phyloP scores from a whole-genome alignment of 148 eudicot species.

The Chenopodium album region DNA sequence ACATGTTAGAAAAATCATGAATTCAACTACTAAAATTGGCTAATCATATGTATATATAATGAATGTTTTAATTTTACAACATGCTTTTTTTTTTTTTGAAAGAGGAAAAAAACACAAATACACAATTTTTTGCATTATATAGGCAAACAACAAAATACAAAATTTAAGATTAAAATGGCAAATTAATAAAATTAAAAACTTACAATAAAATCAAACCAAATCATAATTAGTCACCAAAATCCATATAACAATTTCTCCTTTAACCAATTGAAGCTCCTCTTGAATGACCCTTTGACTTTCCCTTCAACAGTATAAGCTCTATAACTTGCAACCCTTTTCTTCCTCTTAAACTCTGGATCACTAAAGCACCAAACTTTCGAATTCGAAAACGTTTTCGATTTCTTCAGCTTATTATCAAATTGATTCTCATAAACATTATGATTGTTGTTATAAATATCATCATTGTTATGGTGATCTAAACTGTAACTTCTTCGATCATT shows the following conservation, averaged over 20 bases:
- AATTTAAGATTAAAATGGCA: neutral
- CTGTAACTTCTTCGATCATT: constrained; percentile 49
- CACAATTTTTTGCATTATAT: neutral
- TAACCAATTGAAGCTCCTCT: constrained; percentile 68
- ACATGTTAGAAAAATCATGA: neutral
- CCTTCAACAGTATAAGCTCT: constrained; percentile 69
- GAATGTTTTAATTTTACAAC: neutral
- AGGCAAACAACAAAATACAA: neutral
- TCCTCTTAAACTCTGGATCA: constrained; percentile 81
- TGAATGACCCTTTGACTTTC: constrained; percentile 76
- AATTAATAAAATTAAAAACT: neutral
- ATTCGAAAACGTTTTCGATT: constrained; percentile 39
- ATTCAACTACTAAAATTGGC: neutral
- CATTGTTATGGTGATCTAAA: constrained; percentile 2
- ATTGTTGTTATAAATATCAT: too few species aligned
- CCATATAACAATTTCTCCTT: constrained; percentile 54
- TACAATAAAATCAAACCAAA: neutral
- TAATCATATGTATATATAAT: neutral
- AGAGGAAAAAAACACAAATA: neutral
- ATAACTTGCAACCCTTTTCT: constrained; percentile 78
- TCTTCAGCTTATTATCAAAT: constrained; percentile 45
- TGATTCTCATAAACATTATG: neutral
- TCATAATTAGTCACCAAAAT: constrained; percentile 27
- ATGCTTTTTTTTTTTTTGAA: neutral
- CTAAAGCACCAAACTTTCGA: constrained; percentile 49